Conservation (phyloP, 2,329 filamentous ascomycete species). For the Penicillium glabrum region DNA sequence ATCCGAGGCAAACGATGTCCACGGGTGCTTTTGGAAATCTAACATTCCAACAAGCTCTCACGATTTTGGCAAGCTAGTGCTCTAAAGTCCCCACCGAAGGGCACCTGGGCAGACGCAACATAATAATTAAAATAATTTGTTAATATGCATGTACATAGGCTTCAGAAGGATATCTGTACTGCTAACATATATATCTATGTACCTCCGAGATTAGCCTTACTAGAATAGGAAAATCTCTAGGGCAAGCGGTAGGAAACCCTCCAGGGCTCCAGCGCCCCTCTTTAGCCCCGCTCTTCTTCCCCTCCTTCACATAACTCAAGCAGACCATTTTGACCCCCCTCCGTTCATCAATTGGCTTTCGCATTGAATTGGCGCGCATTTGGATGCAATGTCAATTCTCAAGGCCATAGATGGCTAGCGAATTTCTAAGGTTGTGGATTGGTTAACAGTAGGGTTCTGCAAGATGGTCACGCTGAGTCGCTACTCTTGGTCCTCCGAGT, state of each 20-base stretch:
- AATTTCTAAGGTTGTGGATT: not conserved
- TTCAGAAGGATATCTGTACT: too few species aligned
- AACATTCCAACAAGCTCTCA: too few species aligned
- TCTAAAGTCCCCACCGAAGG: too few species aligned
- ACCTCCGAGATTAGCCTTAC: not conserved
- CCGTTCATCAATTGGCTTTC: not conserved
- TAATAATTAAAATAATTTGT: too few species aligned
- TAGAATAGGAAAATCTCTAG: not conserved
- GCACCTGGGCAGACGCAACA: too few species aligned
- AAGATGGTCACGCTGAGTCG: not conserved
- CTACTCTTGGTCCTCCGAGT: not conserved
- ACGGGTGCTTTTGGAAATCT: too few species aligned
- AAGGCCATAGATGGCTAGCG: not conserved
- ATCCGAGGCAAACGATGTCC: too few species aligned
- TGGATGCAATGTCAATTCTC: not conserved
- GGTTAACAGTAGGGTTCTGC: not conserved
- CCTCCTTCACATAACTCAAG: not conserved
- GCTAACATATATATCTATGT: not conserved
- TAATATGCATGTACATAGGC: too few species aligned
- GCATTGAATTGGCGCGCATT: not conserved
- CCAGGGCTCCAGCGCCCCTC: not conserved
- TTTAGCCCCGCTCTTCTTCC: not conserved
- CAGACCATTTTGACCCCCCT: not conserved
- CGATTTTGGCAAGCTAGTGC: too few species aligned
- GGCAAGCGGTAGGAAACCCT: not conserved